These are phyloP conservation scores for Conoideocrella luteorostrata DNA, from an alignment of 2,329 filamentous ascomycete genomes.

Conservation along the genomic window DNA sequence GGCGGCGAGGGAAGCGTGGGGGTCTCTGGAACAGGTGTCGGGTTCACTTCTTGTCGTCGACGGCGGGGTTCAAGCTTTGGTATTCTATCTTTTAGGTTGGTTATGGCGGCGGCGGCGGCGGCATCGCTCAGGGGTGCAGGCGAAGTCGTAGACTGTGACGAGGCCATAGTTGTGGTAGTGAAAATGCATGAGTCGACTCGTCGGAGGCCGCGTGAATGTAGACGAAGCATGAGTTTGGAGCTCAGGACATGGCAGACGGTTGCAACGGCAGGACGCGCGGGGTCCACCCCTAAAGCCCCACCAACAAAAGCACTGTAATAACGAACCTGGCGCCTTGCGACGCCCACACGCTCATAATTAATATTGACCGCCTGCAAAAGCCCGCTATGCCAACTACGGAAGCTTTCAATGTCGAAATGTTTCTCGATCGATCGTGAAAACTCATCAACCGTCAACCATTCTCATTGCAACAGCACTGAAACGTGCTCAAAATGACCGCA, in stretches of 20 bases:
- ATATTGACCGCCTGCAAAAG: not conserved
- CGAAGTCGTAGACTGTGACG: conserved; percentile 9
- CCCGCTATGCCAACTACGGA: not conserved
- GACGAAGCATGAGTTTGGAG: no score
- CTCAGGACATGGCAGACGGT: no score
- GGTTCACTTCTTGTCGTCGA: conserved; percentile 46
- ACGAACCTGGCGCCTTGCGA: not conserved
- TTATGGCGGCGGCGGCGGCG: conserved; percentile 17
- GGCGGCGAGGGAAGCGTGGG: conserved; percentile 66
- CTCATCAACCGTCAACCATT: not conserved
- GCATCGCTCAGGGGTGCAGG: conserved; percentile 6
- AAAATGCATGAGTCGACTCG: not conserved
- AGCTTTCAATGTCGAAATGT: not conserved
- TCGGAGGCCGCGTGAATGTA: not conserved
- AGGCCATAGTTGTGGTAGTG: conserved; percentile 17
- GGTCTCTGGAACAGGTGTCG: conserved; percentile 64
- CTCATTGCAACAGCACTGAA: not conserved
- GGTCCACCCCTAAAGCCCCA: no score
- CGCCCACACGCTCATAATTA: no score
- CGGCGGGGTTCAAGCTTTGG: conserved; percentile 63
- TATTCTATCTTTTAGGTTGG: conserved; percentile 45
- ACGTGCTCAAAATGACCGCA: conserved; percentile 33
- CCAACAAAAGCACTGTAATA: no score
- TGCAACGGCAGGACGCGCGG: no score
- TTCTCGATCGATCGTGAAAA: not conserved